Percentiles rank a stretch among this genome's conserved stretches.
These are phyloP conservation scores for Mycoemilia scoparia DNA, from an alignment of 192 early-diverging fungal genomes.

Conservation along the genomic window DNA sequence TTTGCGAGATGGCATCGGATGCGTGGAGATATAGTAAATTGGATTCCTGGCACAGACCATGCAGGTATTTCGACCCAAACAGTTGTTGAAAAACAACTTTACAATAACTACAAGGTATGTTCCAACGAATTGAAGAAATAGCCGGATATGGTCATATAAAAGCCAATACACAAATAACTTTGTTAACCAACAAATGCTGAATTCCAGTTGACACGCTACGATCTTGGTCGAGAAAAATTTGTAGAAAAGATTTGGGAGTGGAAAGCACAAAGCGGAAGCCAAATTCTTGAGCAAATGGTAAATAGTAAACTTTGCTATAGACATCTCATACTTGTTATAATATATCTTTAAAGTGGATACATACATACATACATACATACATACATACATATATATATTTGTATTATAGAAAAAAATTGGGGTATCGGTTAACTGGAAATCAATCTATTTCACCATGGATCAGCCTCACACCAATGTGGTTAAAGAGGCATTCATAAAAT, in stretches of 20 bases:
- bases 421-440: conserved; percentile 74
- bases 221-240: conserved; percentile 73
- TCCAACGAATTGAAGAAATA: no score
- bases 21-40: conserved; percentile 75
- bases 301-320: neutral
- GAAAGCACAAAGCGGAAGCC: conserved; percentile 56
- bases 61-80: conserved; percentile 94
- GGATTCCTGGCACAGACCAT: conserved; percentile 93
- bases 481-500: conserved; percentile 71
- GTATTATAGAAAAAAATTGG: conserved; percentile 40
- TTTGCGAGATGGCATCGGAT: conserved; percentile 69
- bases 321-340: neutral
- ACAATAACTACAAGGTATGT: conserved; percentile 31
- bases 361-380: neutral
- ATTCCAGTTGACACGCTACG: conserved; percentile 47
- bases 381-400: neutral
- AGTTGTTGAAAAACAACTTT: conserved; percentile 84
- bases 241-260: conserved; percentile 73
- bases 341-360: no score
- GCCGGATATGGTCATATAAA: neutral
- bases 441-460: conserved; percentile 84
- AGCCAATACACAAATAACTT: no score
- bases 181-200: no score
- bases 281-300: conserved; percentile 65
- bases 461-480: conserved; percentile 50